Evolutionary conservation across 1,284 basidiomycete species (phyloP).

Genomic region (Coniferiporia sulphurascens): DNA sequence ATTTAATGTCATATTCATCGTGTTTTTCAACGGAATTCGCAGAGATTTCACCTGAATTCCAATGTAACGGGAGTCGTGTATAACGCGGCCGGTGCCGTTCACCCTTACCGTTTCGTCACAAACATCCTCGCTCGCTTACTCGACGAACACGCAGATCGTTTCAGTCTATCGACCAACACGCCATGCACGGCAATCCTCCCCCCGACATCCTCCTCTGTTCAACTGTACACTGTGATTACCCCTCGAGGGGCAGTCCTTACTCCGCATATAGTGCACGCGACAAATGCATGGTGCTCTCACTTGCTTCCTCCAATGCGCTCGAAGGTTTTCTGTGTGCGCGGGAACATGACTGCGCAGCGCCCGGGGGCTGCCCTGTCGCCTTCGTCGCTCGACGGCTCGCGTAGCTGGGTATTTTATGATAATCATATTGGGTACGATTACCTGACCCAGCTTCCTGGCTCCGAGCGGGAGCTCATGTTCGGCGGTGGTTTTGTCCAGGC

Average conservation of each 20-base stretch:
- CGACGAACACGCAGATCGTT: constrained; percentile 39
- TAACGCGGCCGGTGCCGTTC: constrained; percentile 47
- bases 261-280: constrained; percentile 69
- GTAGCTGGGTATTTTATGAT: constrained; percentile 58
- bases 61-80: constrained; percentile 42
- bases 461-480: constrained; percentile 57
- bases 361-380: constrained; percentile 35
- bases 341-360: constrained; percentile 63
- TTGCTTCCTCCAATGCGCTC: constrained; percentile 36
- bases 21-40: not conserved
- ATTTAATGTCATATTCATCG: not conserved
- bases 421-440: constrained; percentile 56
- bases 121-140: constrained; percentile 46
- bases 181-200: constrained; percentile 40
- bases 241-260: constrained; percentile 49
- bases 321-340: constrained; percentile 46
- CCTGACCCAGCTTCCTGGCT: constrained; percentile 59
- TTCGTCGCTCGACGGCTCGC: constrained; percentile 31
- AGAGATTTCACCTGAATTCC: constrained; percentile 42
- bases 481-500: constrained; percentile 43
- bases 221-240: constrained; percentile 44
- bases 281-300: constrained; percentile 71
- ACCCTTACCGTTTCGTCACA: constrained; percentile 57
- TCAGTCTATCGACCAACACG: constrained; percentile 45
- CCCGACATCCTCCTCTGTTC: constrained; percentile 22